These are phyloP conservation scores for Beauveria asiatica DNA, from an alignment of 2,329 filamentous ascomycete genomes.

Conservation along the genomic window DNA sequence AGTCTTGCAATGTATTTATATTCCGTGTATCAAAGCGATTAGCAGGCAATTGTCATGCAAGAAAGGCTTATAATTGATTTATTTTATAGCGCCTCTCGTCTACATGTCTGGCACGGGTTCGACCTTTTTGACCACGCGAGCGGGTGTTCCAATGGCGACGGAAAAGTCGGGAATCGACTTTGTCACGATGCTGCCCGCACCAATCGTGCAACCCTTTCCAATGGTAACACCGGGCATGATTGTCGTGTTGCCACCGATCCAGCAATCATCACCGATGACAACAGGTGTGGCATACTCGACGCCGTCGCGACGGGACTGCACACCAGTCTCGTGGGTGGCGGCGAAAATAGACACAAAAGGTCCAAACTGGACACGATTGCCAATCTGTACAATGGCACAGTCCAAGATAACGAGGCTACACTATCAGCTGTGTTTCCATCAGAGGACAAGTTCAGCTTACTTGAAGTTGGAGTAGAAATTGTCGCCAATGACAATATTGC, in stretches of 20 bases:
- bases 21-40: neutral
- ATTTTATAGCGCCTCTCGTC: neutral
- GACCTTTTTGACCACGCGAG: constrained; percentile 39
- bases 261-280: constrained; percentile 44
- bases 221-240: constrained; percentile 46
- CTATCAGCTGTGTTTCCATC: neutral
- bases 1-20: neutral
- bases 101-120: constrained; percentile 26
- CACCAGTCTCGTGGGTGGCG: constrained; percentile 63
- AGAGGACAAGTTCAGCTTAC: constrained; percentile 14
- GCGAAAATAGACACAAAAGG: constrained; percentile 64
- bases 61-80: neutral
- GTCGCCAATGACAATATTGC: constrained; percentile 53
- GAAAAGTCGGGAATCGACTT: constrained; percentile 39
- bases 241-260: constrained; percentile 42
- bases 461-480: constrained; percentile 53
- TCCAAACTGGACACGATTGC: constrained; percentile 61
- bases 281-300: constrained; percentile 40
- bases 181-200: constrained; percentile 41
- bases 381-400: constrained; percentile 62
- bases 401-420: constrained; percentile 55
- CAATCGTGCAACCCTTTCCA: constrained; percentile 42
- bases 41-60: neutral
- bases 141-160: constrained; percentile 40
- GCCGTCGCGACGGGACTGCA: constrained; percentile 36